Conservation (phyloP, 495 filamentous ascomycete genomes). For the Penicillium silybi region DNA sequence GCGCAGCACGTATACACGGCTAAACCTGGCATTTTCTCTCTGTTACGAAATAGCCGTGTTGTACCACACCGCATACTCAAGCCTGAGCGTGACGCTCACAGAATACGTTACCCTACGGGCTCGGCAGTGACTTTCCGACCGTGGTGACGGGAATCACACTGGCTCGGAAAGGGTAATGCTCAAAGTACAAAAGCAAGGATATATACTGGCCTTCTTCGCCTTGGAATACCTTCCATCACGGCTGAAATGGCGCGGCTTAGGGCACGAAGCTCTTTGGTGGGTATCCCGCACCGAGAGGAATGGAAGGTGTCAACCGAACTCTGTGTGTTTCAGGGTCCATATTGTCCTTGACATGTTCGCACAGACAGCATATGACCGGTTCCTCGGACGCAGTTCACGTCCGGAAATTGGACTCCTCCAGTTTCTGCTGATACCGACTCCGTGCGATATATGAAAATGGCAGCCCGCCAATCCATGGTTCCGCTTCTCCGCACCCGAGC, state of each 20-base stretch:
- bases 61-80: not conserved
- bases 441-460: not conserved
- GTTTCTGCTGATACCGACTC: slow-evolving; percentile 4
- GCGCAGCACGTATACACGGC: slow-evolving; percentile 1
- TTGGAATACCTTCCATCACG: not conserved
- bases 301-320: slow-evolving; percentile 11
- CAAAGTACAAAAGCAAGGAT: too few species aligned
- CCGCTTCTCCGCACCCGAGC: slow-evolving; percentile 4
- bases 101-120: not conserved
- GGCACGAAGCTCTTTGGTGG: slow-evolving; percentile 4
- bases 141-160: not conserved
- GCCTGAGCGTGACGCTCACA: not conserved
- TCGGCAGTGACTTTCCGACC: not conserved
- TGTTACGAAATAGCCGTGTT: not conserved
- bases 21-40: not conserved
- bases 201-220: not conserved
- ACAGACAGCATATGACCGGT: not conserved
- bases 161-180: not conserved
- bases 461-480: not conserved
- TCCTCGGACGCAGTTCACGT: too few species aligned
- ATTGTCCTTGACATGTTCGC: not conserved
- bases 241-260: slow-evolving; percentile 11
- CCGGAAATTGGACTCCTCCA: not conserved
- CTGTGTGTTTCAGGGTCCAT: slow-evolving; percentile 6
- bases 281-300: not conserved